A percentile compares a stretch with the other conserved stretches of the same genome.
Conservation (phyloP, 2,329 filamentous ascomycete species). For the Aspergillus sp. region DNA sequence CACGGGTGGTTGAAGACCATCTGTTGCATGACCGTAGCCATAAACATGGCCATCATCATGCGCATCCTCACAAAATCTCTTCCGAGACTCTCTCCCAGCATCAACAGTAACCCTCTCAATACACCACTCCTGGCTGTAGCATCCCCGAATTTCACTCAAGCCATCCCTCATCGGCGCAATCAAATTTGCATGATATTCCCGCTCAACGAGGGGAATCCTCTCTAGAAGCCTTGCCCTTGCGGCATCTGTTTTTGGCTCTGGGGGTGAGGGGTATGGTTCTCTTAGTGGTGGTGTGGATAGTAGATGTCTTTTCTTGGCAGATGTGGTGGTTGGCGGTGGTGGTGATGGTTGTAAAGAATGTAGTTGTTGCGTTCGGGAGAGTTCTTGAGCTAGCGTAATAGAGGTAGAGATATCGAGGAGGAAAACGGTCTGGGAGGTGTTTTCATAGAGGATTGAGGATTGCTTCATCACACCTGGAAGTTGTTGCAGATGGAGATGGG, state of each 20-base stretch:
- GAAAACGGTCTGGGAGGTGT: constrained; percentile 36
- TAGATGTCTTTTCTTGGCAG: constrained; percentile 19
- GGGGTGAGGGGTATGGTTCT: constrained; percentile 41
- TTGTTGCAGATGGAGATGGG: background rate
- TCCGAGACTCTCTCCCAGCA: background rate
- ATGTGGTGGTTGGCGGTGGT: background rate
- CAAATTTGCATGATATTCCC: constrained; percentile 20
- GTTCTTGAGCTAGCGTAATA: constrained; percentile 48
- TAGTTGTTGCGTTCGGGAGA: constrained; percentile 6
- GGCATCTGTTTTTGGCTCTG: constrained; percentile 45
- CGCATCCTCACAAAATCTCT: background rate
- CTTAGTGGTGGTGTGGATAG: constrained; percentile 42
- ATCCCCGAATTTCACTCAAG: constrained; percentile 25
- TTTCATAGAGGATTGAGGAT: constrained; percentile 47
- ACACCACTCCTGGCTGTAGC: constrained; percentile 28
- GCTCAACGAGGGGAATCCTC: constrained; percentile 27
- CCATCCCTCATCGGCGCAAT: constrained; percentile 34
- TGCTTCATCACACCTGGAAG: constrained; percentile 3
- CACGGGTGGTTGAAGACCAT: constrained; percentile 17
- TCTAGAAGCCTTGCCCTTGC: constrained; percentile 37
- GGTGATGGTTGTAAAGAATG: background rate
- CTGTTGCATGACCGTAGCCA: constrained; percentile 1
- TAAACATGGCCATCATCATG: background rate
- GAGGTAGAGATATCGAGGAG: constrained; percentile 55
- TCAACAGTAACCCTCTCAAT: constrained; percentile 10